phyloP scores from a whole-genome alignment of 768 basidiomycete genomes.

The Clavaria fumosa region DNA sequence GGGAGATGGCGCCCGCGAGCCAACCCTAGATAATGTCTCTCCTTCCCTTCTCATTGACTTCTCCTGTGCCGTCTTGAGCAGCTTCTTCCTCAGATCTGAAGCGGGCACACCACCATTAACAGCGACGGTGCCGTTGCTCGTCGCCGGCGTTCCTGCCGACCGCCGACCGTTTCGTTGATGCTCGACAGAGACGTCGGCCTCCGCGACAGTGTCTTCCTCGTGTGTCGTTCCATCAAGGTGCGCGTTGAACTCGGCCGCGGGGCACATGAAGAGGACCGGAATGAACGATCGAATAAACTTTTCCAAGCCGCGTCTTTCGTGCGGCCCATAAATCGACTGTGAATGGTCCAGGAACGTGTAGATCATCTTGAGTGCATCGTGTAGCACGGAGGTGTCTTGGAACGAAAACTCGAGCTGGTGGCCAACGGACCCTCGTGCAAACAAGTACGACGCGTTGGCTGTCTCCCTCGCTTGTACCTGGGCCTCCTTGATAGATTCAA shows the following conservation, averaged over 20 bases:
- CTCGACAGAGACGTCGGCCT: conserved; percentile 18
- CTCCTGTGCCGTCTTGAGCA: conserved; percentile 63
- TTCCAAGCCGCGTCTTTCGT: conserved; percentile 75
- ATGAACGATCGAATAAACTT: conserved; percentile 74
- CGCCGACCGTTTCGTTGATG: conserved; percentile 30
- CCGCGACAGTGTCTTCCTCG: conserved; percentile 27
- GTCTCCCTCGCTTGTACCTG: conserved; percentile 30
- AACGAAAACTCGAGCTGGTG: conserved; percentile 77
- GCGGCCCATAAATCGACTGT: conserved; percentile 35
- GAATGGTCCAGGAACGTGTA: conserved; percentile 84
- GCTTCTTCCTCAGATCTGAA: conserved; percentile 62
- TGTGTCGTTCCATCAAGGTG: conserved; percentile 33
- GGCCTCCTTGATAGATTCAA: conserved; percentile 50
- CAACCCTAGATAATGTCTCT: conserved; percentile 12
- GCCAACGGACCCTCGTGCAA: conserved; percentile 32
- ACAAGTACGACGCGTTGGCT: conserved; percentile 22
- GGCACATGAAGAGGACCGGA: conserved; percentile 63
- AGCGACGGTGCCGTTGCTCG: conserved; percentile 21
- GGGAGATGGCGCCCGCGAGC: conserved; percentile 7
- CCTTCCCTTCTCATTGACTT: conserved; percentile 23
- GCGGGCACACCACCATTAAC: conserved; percentile 35
- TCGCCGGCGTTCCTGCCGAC: conserved; percentile 21
- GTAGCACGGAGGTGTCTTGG: conserved; percentile 62
- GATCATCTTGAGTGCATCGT: conserved; percentile 81
- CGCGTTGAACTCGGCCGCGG: conserved; percentile 49